Base-by-base conservation (phyloP, 2,329 filamentous ascomycete species). In the Mycogone perniciosa region DNA sequence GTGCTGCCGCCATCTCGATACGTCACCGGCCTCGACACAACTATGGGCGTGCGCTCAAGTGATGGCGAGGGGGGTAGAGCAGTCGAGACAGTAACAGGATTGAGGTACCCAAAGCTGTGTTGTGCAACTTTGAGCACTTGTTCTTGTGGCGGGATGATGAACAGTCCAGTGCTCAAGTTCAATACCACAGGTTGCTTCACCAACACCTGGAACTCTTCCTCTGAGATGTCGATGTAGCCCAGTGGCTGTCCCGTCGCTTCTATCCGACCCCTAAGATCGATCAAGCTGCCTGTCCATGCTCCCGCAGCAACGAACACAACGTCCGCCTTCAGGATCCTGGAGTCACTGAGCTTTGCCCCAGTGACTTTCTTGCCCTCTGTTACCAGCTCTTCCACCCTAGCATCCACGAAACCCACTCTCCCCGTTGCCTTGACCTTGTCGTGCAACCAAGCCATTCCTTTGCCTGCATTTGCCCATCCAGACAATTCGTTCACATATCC, bases 211-310 rank as follows among this genome's bases (percentile, higher is more conserved):
- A 91, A 82, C 68, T 96, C 91, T 5, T 79, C 77, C 11, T 81
- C 71, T 0, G 82, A 86, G 59, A 97, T 77, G 56, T 82, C 76
- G 57, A 96, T 72, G 70, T 95, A 96, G 9, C 80, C 86, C 29
- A 97, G 65, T 0, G 81, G 80, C 62, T 97, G 92, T 10, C 89
- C 92, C 0, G 89, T 95, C 2, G 91, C 87, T 56, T 86, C 80
- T 37, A 84, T 84, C 41, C 87, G 80, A 29, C 89, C 88, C 43
- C 84, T 76, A 1, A 96, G 73, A 66, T 96, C 87, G 50, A 96
- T 71, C 26, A 96, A 76, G 1, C 80, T 77, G 2, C 84, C 80
- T 2, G 88, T 89, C 91, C 92, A 97, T 4, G 92, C 90, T 11
- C 92, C 92, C 0, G 90, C 84, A 0, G 92, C 90, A 2, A 95